phyloP scores from a whole-genome alignment of 768 basidiomycete species.

The Cystobasidium ongulense region DNA sequence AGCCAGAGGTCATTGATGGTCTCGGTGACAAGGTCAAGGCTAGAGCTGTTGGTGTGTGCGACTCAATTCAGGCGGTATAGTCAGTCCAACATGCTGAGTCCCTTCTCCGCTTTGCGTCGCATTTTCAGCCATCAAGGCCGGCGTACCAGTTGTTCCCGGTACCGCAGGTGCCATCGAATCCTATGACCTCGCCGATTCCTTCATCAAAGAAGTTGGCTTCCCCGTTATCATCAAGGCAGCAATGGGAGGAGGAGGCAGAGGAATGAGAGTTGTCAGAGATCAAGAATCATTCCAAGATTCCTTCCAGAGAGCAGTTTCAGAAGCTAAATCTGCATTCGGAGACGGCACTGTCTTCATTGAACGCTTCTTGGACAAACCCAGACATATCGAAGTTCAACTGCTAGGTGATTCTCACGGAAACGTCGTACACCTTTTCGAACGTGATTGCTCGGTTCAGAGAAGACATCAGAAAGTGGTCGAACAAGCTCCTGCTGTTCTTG shows the following conservation, averaged over 20 bases:
- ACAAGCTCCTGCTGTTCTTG: constrained; percentile 90
- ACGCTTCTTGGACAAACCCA: constrained; percentile 88
- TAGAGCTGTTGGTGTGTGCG: constrained; percentile 54
- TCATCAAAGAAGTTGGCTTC: constrained; percentile 93
- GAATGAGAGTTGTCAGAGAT: constrained; percentile 96
- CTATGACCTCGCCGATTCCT: constrained; percentile 71
- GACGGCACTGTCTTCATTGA: constrained; percentile 99
- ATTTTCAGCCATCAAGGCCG: constrained; percentile 66
- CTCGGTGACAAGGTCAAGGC: constrained; percentile 99
- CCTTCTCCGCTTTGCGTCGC: neutral
- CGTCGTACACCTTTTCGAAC: constrained; percentile 95
- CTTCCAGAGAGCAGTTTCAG: constrained; percentile 85
- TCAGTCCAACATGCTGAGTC: too few species aligned
- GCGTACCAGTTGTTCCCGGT: constrained; percentile 94
- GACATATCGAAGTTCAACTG: constrained; percentile 95
- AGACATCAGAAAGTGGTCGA: constrained; percentile 97
- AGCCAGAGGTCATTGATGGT: constrained; percentile 91
- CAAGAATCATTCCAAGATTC: constrained; percentile 79
- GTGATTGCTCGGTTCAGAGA: constrained; percentile 96
- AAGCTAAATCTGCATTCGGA: constrained; percentile 93
- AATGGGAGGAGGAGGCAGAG: constrained; percentile 73
- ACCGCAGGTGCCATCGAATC: constrained; percentile 84
- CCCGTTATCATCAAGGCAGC: constrained; percentile 95
- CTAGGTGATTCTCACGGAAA: constrained; percentile 86
- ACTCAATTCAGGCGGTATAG: too few species aligned